Conservation (phyloP, 202 grass and related monocot species). For the Brachypodium distachyon region DNA sequence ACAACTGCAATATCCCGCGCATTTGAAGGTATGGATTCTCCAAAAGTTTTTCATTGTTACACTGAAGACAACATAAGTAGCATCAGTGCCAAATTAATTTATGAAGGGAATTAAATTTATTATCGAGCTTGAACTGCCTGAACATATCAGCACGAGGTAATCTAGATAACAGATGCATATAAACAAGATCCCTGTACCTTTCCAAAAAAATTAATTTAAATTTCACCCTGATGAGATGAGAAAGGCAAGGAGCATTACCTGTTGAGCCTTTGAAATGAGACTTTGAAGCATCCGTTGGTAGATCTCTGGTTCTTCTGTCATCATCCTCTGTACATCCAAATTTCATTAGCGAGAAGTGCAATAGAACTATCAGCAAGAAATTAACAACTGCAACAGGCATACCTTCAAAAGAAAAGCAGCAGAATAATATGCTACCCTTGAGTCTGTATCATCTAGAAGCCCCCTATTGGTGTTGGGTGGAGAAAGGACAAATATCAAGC, state of each 20-base stretch:
- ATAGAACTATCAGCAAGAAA: constrained; percentile 18
- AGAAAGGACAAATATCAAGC: background rate
- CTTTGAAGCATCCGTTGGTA: constrained; percentile 96
- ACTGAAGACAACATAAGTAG: constrained; percentile 34
- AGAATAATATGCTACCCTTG: constrained; percentile 97
- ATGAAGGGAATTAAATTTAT: constrained; percentile 5
- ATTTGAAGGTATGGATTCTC: constrained; percentile 99
- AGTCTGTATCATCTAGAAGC: constrained; percentile 94
- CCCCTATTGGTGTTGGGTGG: constrained; percentile 41
- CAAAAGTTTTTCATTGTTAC: constrained; percentile 99
- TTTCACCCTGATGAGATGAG: background rate
- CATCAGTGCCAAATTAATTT: constrained; percentile 30
- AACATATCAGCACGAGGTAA: constrained; percentile 10
- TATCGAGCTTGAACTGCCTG: background rate
- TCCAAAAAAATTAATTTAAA: constrained; percentile 7
- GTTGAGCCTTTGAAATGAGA: constrained; percentile 93
- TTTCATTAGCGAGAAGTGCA: constrained; percentile 15
- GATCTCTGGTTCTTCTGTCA: constrained; percentile 89
- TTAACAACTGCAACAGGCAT: constrained; percentile 18
- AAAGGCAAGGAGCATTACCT: constrained; percentile 34
- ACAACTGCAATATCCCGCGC: constrained; percentile 87
- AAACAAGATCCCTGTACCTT: background rate
- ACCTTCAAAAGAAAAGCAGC: constrained; percentile 99
- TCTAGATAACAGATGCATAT: constrained; percentile 1
- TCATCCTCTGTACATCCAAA: constrained; percentile 76